These are phyloP conservation scores for Rhizopogon parksii DNA, from an alignment of 1,284 basidiomycete species.

Conservation along the genomic window DNA sequence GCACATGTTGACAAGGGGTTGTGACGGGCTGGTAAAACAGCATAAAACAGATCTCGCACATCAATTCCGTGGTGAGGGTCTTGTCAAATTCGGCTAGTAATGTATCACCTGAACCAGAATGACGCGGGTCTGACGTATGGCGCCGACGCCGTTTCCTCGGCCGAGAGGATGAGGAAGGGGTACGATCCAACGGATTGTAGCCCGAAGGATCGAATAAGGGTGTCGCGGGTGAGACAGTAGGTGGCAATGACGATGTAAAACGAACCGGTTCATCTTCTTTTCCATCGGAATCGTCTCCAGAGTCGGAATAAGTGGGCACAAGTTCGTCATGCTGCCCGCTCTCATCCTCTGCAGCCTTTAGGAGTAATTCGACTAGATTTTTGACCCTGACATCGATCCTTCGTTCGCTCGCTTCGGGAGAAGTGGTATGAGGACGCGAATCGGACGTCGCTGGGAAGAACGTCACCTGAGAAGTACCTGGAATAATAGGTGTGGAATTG, in stretches of 20 bases:
- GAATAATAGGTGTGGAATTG: constrained; percentile 23
- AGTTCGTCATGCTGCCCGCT: constrained; percentile 13
- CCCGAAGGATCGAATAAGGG: background rate
- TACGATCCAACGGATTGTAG: background rate
- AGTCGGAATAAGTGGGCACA: constrained; percentile 16
- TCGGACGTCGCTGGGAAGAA: constrained; percentile 25
- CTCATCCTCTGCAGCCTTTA: constrained; percentile 20
- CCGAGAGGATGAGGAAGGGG: constrained; percentile 5
- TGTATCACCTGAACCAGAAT: constrained; percentile 18
- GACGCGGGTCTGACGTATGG: constrained; percentile 11
- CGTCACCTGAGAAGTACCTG: constrained; percentile 30
- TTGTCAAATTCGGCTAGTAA: constrained; percentile 49
- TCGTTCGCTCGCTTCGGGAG: constrained; percentile 4
- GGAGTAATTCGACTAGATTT: constrained; percentile 48
- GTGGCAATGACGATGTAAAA: background rate
- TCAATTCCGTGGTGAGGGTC: constrained; percentile 67
- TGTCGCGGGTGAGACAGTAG: constrained; percentile 1
- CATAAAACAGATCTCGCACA: constrained; percentile 87
- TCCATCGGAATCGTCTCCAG: constrained; percentile 24
- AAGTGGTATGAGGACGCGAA: constrained; percentile 8
- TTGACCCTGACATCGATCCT: constrained; percentile 56
- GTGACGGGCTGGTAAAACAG: constrained; percentile 84
- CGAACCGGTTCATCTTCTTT: background rate
- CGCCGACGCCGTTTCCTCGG: constrained; percentile 10
- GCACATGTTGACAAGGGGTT: constrained; percentile 88